Base-by-base conservation (phyloP, 2,329 filamentous ascomycete genomes). In the Lasiodiplodia hormozganensis region DNA sequence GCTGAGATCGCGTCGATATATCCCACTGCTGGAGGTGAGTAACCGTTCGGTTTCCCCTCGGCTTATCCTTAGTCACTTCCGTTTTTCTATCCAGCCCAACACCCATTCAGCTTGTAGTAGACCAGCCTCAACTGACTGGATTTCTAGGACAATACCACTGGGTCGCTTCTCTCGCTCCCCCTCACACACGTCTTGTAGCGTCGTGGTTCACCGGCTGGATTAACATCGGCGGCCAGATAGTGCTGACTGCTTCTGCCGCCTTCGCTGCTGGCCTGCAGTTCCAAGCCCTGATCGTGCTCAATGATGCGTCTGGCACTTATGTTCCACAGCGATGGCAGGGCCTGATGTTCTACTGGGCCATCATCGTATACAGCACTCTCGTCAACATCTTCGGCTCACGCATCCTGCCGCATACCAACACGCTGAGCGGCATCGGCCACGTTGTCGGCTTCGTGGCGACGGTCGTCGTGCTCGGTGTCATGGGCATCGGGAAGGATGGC, bases 1-100 rank as follows among this genome's bases (percentile, higher is more conserved):
- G 88, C 88, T 70, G 90, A 92, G 80, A 90, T 92, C 74, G 91
- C 89, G 67, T 90, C 87, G 70, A 87, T 91, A 38, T 92, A 90
- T 73, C 90, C 90, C n/a, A 92, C 89, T 7, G 89, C 89, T 53
- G 90, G 89, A 76, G 73, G 58, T 62, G 49, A 21, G 57, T 49
- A 7, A 5, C 40, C 70, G 70, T 89, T 91, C 52, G 91, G 91
- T 79, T 92, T 91, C 11, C 23, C 77, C 89, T 18, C 28, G 3
- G 12, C 58, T 7, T 21, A 38, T n/a, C 43, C 43, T 10, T 47
- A 3, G 10, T 11, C 18, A 47, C 10, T 36, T 34, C 4, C 52
- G 6, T 11, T 11, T 28, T 28, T 23, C 23, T 8, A 25, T 12
- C 21, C 52, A 34, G 31, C 31, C 31, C 14, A 14, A 28, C 52